Conservation (phyloP, 139 green algal species). For the Micromonas commoda region DNA sequence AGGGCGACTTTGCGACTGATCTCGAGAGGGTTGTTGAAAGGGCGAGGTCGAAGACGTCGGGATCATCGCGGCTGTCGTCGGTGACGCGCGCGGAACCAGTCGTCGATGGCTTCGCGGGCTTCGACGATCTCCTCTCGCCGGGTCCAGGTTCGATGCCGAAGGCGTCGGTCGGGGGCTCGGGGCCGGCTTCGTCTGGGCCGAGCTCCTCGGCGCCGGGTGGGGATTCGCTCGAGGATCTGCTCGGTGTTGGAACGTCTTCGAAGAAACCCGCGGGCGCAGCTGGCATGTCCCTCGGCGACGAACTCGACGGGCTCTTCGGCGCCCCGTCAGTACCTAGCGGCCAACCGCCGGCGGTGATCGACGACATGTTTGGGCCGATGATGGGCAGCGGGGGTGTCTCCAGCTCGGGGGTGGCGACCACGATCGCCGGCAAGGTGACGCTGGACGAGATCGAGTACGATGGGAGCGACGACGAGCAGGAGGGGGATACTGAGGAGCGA, state of each 20-base stretch:
- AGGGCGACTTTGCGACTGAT: no score
- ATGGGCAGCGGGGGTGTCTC: neutral
- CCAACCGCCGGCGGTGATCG: neutral
- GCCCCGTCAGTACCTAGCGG: neutral
- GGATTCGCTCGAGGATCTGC: neutral
- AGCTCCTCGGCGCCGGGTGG: neutral
- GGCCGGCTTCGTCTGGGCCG: neutral
- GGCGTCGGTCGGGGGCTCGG: no score
- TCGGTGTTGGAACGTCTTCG: neutral
- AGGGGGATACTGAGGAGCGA: neutral
- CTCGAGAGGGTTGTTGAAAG: no score
- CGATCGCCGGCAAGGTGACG: no score
- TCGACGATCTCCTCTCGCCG: slow-evolving; percentile 3
- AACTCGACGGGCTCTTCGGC: neutral
- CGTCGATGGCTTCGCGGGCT: neutral
- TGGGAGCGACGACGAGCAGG: neutral
- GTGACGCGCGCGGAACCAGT: neutral
- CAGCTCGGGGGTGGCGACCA: neutral
- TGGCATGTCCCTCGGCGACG: neutral
- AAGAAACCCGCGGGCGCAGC: neutral
- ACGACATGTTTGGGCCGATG: neutral
- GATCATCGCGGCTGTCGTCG: neutral
- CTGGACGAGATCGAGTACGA: neutral
- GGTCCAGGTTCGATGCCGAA: neutral
- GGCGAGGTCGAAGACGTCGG: neutral